phyloP scores from a whole-genome alignment of 805 yeast genomes.

The Alloascoidea hylecoeti region DNA sequence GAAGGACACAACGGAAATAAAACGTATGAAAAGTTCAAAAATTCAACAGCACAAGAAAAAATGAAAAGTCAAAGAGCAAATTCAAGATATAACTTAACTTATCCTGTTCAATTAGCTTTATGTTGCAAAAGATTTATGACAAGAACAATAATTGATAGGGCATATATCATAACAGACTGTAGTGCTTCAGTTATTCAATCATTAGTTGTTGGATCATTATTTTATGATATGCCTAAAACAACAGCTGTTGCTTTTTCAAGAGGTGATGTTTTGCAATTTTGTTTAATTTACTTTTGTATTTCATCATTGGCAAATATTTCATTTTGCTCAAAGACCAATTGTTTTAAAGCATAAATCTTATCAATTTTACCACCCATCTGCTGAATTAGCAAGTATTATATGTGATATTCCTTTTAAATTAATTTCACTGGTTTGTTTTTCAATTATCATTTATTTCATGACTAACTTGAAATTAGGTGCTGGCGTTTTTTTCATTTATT shows the following conservation, averaged over 20 bases:
- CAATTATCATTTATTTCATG: slow-evolving; percentile 42
- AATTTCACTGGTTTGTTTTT: slow-evolving; percentile 26
- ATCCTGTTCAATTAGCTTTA: slow-evolving; percentile 31
- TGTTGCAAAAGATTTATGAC: slow-evolving; percentile 39
- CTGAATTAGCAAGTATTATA: slow-evolving; percentile 48
- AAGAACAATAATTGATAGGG: slow-evolving; percentile 40
- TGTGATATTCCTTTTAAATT: slow-evolving; percentile 53
- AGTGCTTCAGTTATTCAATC: slow-evolving; percentile 38
- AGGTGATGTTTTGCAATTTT: slow-evolving; percentile 49
- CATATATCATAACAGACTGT: slow-evolving; percentile 29
- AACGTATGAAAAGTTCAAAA: slow-evolving; percentile 20
- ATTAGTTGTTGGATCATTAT: slow-evolving; percentile 52
- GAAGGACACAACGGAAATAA: slow-evolving; percentile 14
- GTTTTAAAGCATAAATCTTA: slow-evolving; percentile 59
- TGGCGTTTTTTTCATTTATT: slow-evolving; percentile 38
- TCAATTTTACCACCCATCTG: slow-evolving; percentile 60
- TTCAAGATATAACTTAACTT: slow-evolving; percentile 30
- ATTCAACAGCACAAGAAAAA: slow-evolving; percentile 23
- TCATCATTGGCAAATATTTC: slow-evolving; percentile 42
- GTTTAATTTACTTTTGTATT: slow-evolving; percentile 47
- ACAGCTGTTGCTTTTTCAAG: slow-evolving; percentile 50
- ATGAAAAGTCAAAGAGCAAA: slow-evolving; percentile 20
- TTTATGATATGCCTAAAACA: slow-evolving; percentile 31
- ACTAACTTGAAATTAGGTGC: slow-evolving; percentile 31
- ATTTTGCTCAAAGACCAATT: slow-evolving; percentile 40